These are phyloP conservation scores for Daldinia childiae DNA, from an alignment of 495 filamentous ascomycete species.

Conservation along the genomic window DNA sequence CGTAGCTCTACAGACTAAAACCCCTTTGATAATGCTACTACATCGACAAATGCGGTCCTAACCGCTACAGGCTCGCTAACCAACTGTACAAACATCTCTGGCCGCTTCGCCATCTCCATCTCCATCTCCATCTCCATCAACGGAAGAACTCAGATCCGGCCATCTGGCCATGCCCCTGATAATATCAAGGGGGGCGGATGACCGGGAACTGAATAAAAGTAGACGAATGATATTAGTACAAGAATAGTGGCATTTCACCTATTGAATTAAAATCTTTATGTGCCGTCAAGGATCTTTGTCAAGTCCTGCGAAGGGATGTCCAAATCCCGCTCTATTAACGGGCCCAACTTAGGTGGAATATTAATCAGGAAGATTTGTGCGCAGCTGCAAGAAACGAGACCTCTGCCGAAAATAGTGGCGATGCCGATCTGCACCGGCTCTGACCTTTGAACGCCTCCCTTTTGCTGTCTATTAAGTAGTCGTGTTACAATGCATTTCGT, in stretches of 20 bases:
- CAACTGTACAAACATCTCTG: slow-evolving; percentile 23
- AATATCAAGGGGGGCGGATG: background rate
- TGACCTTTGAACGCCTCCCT: slow-evolving; percentile 46
- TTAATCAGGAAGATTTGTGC: slow-evolving; percentile 27
- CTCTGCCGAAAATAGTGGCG: slow-evolving; percentile 6
- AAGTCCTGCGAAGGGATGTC: slow-evolving; percentile 10
- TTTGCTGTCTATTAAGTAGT: slow-evolving; percentile 45
- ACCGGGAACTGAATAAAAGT: slow-evolving; percentile 15
- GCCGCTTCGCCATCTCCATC: slow-evolving; percentile 1
- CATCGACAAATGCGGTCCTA: slow-evolving; percentile 22
- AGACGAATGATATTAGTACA: slow-evolving; percentile 43
- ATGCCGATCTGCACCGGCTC: slow-evolving; percentile 30
- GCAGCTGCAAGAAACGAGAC: slow-evolving; percentile 21
- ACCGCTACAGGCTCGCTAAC: slow-evolving; percentile 8
- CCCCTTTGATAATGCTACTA: slow-evolving; percentile 29
- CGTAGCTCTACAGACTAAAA: slow-evolving; percentile 32
- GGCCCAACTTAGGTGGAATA: slow-evolving; percentile 9
- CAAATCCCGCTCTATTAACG: slow-evolving; percentile 26
- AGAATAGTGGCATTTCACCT: slow-evolving; percentile 33
- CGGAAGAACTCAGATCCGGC: background rate
- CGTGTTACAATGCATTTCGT: slow-evolving; percentile 42
- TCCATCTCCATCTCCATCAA: background rate
- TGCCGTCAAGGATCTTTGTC: slow-evolving; percentile 23
- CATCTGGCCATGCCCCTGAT: background rate
- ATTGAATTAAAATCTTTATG: slow-evolving; percentile 28